Percentiles rank a stretch among this genome's conserved stretches.
phyloP scores from a whole-genome alignment of 345 rosid species.

The Salix caprea region DNA sequence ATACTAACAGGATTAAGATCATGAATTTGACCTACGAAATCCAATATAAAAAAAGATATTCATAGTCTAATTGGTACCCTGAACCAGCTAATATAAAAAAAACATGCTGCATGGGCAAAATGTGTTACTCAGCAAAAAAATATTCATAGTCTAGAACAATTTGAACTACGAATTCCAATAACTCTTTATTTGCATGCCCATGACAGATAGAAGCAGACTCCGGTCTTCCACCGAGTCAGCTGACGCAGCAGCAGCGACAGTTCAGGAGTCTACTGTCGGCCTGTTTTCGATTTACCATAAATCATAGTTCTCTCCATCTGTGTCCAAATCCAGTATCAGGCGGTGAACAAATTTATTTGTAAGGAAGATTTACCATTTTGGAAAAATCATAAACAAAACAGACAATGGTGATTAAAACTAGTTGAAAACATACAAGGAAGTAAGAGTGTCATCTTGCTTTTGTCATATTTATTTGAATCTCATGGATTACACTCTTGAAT shows the following conservation, averaged over 20 bases:
- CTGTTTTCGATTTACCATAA: background rate
- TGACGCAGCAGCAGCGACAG: background rate
- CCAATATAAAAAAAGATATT: too few relatives aligned
- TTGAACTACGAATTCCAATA: background rate
- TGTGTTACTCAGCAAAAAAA: background rate
- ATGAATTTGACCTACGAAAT: too few relatives aligned
- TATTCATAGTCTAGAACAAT: background rate
- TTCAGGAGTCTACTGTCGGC: background rate
- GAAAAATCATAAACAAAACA: background rate
- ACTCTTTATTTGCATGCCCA: background rate
- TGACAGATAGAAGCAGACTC: background rate
- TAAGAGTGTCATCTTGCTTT: too few relatives aligned
- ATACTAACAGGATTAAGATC: too few relatives aligned
- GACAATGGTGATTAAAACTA: background rate
- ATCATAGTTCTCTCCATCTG: constrained; percentile 16
- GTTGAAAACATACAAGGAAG: background rate
- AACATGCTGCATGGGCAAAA: background rate
- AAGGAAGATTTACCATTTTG: background rate
- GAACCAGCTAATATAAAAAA: too few relatives aligned
- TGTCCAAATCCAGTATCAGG: background rate
- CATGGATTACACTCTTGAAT: too few relatives aligned
- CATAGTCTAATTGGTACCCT: background rate
- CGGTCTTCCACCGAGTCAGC: background rate
- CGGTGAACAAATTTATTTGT: background rate
- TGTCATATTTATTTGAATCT: too few relatives aligned